Evolutionary conservation across 148 eudicot species (phyloP).

Genomic region (Cornus controversa): DNA sequence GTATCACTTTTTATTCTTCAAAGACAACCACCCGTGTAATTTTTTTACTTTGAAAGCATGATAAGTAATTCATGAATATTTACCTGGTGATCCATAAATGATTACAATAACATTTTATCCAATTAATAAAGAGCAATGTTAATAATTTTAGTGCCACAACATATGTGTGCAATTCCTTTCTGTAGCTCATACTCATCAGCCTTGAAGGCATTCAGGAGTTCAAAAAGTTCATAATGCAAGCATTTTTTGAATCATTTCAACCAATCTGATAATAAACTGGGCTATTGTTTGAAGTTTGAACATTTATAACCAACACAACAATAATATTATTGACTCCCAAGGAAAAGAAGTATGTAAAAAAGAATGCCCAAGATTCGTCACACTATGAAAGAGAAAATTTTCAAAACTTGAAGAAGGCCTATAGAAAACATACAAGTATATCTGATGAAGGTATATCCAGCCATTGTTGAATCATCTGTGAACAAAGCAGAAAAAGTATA

Average conservation of each 20-base stretch:
- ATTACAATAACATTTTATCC: not conserved
- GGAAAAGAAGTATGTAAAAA: not conserved
- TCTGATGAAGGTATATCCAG: constrained; percentile 77
- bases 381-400: constrained; percentile 1
- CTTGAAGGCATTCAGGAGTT: not conserved
- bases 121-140: not conserved
- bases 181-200: not conserved
- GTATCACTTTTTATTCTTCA: not conserved
- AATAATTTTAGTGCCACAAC: not conserved
- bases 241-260: not conserved
- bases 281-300: not conserved
- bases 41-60: not conserved
- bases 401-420: not conserved
- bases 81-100: not conserved
- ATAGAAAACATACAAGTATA: constrained; percentile 62
- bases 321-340: not conserved
- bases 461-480: constrained; percentile 97
- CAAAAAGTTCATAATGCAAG: not conserved
- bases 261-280: not conserved
- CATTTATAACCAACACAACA: not conserved
- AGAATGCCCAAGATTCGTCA: not conserved
- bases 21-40: not conserved
- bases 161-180: not conserved
- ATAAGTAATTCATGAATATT: not conserved
- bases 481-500: constrained; percentile 11